Conservation (phyloP, 805 yeast genomes). For the Candida yuanshanica region DNA sequence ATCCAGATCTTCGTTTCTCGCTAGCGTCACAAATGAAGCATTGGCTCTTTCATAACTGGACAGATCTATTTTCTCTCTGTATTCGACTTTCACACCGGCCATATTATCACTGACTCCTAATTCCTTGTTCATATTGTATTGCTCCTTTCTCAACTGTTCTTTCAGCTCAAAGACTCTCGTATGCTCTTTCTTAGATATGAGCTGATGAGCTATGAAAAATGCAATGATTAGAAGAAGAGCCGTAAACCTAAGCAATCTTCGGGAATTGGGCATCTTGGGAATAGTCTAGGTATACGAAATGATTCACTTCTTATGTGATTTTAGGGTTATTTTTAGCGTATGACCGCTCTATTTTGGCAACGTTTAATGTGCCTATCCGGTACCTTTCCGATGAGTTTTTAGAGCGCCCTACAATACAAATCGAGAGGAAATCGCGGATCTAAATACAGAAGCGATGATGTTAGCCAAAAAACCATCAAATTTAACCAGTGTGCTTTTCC, state of each 20-base stretch:
- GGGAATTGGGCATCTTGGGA: not conserved
- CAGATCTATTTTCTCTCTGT: slow-evolving; percentile 44
- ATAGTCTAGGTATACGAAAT: too few relatives aligned
- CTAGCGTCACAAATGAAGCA: slow-evolving; percentile 64
- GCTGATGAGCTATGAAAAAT: slow-evolving; percentile 14
- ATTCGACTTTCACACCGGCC: slow-evolving; percentile 9
- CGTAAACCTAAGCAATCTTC: slow-evolving; percentile 18
- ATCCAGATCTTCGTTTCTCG: slow-evolving; percentile 55
- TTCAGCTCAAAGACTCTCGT: slow-evolving; percentile 16
- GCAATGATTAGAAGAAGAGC: slow-evolving; percentile 9
- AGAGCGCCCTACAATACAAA: too few relatives aligned
- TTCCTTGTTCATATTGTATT: slow-evolving; percentile 15
- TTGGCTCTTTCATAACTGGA: slow-evolving; percentile 37
- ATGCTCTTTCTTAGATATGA: slow-evolving; percentile 15
- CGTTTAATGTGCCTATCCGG: too few relatives aligned
- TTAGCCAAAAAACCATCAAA: too few relatives aligned
- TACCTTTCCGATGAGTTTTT: too few relatives aligned
- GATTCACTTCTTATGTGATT: too few relatives aligned
- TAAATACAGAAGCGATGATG: too few relatives aligned
- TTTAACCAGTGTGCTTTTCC: slow-evolving; percentile 49
- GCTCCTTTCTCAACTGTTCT: slow-evolving; percentile 11
- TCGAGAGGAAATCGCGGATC: too few relatives aligned
- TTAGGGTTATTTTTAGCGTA: too few relatives aligned
- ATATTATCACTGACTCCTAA: slow-evolving; percentile 2
- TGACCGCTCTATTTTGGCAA: too few relatives aligned